These are phyloP conservation scores for Fusarium stilboides DNA, from an alignment of 2,329 filamentous ascomycete species.

Conservation along the genomic window DNA sequence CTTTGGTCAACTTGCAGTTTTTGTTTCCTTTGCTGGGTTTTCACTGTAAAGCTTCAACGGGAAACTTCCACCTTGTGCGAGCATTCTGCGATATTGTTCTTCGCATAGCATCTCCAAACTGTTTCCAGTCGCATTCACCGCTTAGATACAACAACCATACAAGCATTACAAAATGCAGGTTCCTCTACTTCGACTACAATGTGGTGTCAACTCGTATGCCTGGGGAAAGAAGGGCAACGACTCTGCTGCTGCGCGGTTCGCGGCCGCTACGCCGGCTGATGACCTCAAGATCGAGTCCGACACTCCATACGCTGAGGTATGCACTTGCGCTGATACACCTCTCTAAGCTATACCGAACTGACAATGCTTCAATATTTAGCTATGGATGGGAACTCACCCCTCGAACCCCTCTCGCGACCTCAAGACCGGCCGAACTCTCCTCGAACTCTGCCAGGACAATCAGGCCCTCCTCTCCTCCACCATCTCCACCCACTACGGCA, in stretches of 20 bases:
- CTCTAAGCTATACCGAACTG: background rate
- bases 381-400: slow-evolving; percentile 99
- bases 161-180: slow-evolving; percentile 72
- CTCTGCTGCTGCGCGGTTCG: slow-evolving; percentile 91
- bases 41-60: background rate
- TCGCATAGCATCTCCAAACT: background rate
- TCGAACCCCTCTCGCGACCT: slow-evolving; percentile 95
- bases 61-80: background rate
- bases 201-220: slow-evolving; percentile 98
- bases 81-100: background rate
- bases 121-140: slow-evolving; percentile 19
- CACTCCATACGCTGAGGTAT: slow-evolving; percentile 93
- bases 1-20: slow-evolving; percentile 9
- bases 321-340: background rate
- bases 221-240: slow-evolving; percentile 95
- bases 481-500: slow-evolving; percentile 80
- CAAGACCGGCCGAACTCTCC: slow-evolving; percentile 84
- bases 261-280: slow-evolving; percentile 83
- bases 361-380: slow-evolving; percentile 62
- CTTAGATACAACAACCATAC: slow-evolving; percentile 2
- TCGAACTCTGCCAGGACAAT: slow-evolving; percentile 91
- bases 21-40: background rate
- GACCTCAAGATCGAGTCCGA: slow-evolving; percentile 85
- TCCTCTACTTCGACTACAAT: slow-evolving; percentile 87
- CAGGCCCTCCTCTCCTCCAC: slow-evolving; percentile 82